Evolutionary conservation across 2,329 filamentous ascomycete genomes (phyloP), one percentile per base, ranked within the genome.

Genomic region (Exophiala calicioides): DNA sequence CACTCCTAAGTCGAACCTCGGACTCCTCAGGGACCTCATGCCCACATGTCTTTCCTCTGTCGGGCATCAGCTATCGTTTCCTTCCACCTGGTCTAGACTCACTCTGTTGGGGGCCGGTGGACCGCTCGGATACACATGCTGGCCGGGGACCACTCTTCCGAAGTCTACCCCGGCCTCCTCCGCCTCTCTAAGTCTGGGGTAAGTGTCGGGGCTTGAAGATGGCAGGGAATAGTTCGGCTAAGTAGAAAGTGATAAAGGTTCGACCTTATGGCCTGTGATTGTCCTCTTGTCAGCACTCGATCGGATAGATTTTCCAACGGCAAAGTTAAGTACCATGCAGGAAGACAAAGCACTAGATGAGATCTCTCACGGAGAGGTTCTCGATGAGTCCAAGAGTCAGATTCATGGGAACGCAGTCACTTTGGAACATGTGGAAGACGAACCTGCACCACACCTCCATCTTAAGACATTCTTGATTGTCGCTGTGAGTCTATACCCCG

Each of bases 381-480:
- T 6, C 19, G 13, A 18, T n/a, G 19, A 44, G 31, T 23, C 29
- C 30, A 44, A 44, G 23, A 20, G 18, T 16, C 18, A 36, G 6
- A 35, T 6, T 27, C 15, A 24, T 21, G 30, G 16, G 6, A 16
- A 36, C 9, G 30, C 30, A 27, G 20, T 16, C 12, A 35, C 41
- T 7, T 13, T 44, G 19, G 41, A 44, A 36, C 16, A 35, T 26
- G 6, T 44, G 5, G 41, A 44, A 20, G 19, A 35, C n/a, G 41
- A 35, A 29, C 30, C 41, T n/a, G 23, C n/a, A 44, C 41, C 41
- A 16, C 41, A 44, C n/a, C 41, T 44, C 10, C 41, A 44, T 36
- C 10, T 36, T 4, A 44, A 44, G 41, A 44, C 41, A 19, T 44
- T 5, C n/a, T 27, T 44, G 15, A 35, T 44, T 27, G 41, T 44